A percentile compares a stretch with the other conserved stretches of the same genome.
Evolutionary conservation across 176 grass and related monocot species (phyloP).

Genomic region (Saccharum spontaneum): DNA sequence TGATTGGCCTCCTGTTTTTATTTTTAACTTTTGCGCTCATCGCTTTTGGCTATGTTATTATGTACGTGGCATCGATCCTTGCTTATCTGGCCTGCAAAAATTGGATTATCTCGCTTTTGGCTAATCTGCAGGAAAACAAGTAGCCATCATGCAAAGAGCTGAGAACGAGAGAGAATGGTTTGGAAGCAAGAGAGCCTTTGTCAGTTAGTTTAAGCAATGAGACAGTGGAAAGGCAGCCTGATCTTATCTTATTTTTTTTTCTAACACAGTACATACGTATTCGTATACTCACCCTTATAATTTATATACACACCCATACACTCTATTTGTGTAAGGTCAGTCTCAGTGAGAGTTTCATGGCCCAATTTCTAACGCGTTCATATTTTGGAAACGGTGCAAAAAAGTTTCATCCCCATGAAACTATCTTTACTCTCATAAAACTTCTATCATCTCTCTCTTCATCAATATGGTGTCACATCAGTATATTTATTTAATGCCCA

Average conservation of each 20-base stretch:
- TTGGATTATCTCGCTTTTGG: slow-evolving; percentile 8
- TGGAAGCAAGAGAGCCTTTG: neutral
- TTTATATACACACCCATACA: too few relatives aligned
- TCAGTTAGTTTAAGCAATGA: neutral
- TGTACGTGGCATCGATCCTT: slow-evolving; percentile 43
- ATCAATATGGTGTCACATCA: too few relatives aligned
- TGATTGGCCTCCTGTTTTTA: neutral
- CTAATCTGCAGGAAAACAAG: neutral
- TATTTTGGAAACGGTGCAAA: too few relatives aligned
- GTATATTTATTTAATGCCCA: too few relatives aligned
- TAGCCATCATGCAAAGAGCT: neutral
- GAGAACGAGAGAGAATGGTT: neutral
- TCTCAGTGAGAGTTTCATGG: too few relatives aligned
- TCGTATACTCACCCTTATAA: too few relatives aligned
- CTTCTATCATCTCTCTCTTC: too few relatives aligned
- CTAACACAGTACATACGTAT: too few relatives aligned
- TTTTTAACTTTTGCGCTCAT: neutral
- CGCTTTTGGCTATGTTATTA: neutral
- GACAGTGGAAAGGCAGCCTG: neutral
- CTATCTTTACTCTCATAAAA: too few relatives aligned
- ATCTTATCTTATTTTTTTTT: neutral
- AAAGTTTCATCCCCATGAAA: too few relatives aligned
- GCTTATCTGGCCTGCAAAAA: slow-evolving; percentile 17
- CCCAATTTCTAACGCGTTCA: too few relatives aligned
- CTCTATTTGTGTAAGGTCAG: too few relatives aligned